A percentile compares a stretch with the other conserved stretches of the same genome.
These are phyloP conservation scores for Chrysochromulina tobinii DNA, from an alignment of 78 protist species.

Conservation along the genomic window DNA sequence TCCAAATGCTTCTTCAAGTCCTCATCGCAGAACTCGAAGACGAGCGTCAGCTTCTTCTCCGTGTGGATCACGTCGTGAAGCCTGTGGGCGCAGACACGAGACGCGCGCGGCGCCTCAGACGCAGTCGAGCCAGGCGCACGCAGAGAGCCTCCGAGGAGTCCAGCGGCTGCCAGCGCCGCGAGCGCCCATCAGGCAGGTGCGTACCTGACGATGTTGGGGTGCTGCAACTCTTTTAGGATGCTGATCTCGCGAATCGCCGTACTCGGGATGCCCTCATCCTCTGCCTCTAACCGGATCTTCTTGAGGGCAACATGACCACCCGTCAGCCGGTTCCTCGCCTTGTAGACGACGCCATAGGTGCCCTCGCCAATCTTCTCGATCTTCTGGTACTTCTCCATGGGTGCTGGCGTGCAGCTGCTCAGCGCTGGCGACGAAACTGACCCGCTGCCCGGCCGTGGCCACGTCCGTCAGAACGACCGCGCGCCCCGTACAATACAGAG, in stretches of 20 bases:
- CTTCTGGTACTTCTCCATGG: slow-evolving; percentile 70
- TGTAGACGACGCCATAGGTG: slow-evolving; percentile 98
- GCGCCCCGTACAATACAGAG: too few species aligned
- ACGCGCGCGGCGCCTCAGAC: not conserved
- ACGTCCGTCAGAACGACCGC: too few species aligned
- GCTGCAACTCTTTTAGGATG: slow-evolving; percentile 90
- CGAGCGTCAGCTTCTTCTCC: slow-evolving; percentile 90
- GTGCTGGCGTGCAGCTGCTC: too few species aligned
- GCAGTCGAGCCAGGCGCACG: too few species aligned
- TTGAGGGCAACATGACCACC: slow-evolving; percentile 93
- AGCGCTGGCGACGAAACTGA: too few species aligned
- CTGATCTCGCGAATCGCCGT: slow-evolving; percentile 98
- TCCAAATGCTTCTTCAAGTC: slow-evolving; percentile 94
- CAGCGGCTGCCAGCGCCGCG: too few species aligned
- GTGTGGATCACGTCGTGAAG: slow-evolving; percentile 93
- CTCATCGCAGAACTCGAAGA: slow-evolving; percentile 95
- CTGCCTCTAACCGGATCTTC: slow-evolving; percentile 91
- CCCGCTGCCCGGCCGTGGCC: too few species aligned
- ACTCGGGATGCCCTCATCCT: slow-evolving; percentile 98
- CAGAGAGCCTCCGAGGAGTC: too few species aligned
- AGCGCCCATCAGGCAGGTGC: not conserved
- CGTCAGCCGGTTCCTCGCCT: slow-evolving; percentile 82
- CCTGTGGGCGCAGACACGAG: slow-evolving; percentile 14
- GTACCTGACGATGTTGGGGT: slow-evolving; percentile 90
- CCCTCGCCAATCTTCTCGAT: slow-evolving; percentile 98